A percentile compares a stretch with the other conserved stretches of the same genome.
These are phyloP conservation scores for Diaporthe nobilis DNA, from an alignment of 2,329 filamentous ascomycete species.

Conservation along the genomic window DNA sequence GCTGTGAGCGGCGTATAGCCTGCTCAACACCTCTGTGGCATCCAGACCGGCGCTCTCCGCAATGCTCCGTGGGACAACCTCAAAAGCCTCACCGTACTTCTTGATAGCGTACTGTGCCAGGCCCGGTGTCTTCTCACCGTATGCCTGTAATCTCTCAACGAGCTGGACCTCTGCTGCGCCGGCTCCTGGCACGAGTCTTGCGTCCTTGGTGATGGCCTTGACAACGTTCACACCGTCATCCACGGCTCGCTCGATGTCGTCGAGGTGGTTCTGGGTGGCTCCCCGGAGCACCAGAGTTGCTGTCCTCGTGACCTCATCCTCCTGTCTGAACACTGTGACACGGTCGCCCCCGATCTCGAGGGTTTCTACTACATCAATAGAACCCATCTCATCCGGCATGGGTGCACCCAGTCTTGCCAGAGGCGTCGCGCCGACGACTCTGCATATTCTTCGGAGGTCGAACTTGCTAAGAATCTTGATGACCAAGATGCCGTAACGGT, in stretches of 20 bases:
- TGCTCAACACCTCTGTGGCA: conserved; percentile 95
- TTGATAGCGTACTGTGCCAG: conserved; percentile 96
- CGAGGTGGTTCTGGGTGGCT: conserved; percentile 97
- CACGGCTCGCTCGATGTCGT: conserved; percentile 96
- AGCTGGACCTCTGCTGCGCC: conserved; percentile 96
- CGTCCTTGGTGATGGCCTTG: conserved; percentile 96
- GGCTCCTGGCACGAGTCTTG: conserved; percentile 91
- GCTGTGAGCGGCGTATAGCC: conserved; percentile 93
- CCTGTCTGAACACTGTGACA: conserved; percentile 98
- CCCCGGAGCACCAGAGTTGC: conserved; percentile 95
- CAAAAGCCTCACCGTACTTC: conserved; percentile 97
- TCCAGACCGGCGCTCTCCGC: conserved; percentile 96
- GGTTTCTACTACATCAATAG: conserved; percentile 94
- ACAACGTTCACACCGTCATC: conserved; percentile 99
- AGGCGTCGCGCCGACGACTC: conserved; percentile 96
- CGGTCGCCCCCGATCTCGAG: conserved; percentile 97
- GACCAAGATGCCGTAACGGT: conserved; percentile 94
- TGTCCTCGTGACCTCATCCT: conserved; percentile 91
- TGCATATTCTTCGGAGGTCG: conserved; percentile 93
- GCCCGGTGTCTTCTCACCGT: conserved; percentile 93
- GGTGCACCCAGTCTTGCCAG: conserved; percentile 94
- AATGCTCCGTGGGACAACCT: conserved; percentile 93
- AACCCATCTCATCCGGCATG: conserved; percentile 99
- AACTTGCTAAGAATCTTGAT: conserved; percentile 99
- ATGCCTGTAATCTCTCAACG: conserved; percentile 89